Conservation (phyloP, 2,329 filamentous ascomycete genomes). For the Clonostachys solani region DNA sequence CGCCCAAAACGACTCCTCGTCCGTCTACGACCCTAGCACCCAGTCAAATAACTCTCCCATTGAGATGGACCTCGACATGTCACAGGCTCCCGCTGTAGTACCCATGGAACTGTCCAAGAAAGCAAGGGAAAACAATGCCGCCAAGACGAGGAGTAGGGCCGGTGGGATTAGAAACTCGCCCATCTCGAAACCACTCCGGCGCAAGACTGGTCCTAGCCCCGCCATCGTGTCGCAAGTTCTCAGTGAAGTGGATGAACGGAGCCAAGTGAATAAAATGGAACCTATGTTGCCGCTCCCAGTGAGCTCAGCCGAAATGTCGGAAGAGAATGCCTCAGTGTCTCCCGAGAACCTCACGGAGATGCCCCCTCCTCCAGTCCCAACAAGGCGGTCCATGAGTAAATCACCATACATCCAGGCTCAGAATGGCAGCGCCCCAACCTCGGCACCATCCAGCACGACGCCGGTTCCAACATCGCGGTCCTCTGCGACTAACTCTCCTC, state of each 20-base stretch:
- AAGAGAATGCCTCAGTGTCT: conserved; percentile 62
- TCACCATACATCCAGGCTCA: conserved; percentile 65
- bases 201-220: conserved; percentile 47
- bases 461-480: not conserved
- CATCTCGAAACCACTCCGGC: conserved; percentile 63
- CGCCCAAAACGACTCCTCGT: conserved; percentile 56
- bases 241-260: conserved; percentile 44
- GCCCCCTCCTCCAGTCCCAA: conserved; percentile 64
- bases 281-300: conserved; percentile 28
- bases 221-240: conserved; percentile 52
- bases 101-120: conserved; percentile 48
- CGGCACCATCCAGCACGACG: conserved; percentile 5
- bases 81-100: conserved; percentile 25
- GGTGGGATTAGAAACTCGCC: conserved; percentile 62
- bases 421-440: conserved; percentile 21
- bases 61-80: conserved; percentile 51
- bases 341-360: conserved; percentile 61
- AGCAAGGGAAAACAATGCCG: conserved; percentile 43
- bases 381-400: conserved; percentile 57
- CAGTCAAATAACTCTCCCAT: conserved; percentile 48
- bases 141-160: conserved; percentile 46
- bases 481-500: conserved; percentile 5
- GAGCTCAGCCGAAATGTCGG: conserved; percentile 48
- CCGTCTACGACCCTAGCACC: conserved; percentile 39
- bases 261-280: not conserved